These are phyloP conservation scores for Forsythia viridissima DNA, from an alignment of 257 asterid genomes.

Conservation along the genomic window DNA sequence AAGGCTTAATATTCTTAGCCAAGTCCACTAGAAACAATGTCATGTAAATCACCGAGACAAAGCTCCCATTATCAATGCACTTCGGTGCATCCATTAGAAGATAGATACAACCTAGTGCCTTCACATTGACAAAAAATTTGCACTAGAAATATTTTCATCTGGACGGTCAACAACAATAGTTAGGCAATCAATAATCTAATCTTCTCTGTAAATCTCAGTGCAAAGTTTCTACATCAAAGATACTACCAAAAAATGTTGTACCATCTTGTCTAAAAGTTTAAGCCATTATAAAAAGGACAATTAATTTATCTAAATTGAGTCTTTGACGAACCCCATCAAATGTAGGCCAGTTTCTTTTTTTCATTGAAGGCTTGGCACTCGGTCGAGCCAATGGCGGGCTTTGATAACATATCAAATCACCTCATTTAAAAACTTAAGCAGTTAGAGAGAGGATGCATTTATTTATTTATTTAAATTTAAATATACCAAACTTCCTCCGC, in stretches of 20 bases:
- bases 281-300: background rate
- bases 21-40: background rate
- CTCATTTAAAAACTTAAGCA: background rate
- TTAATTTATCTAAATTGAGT: background rate
- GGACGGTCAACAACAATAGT: background rate
- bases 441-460: background rate
- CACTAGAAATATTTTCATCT: background rate
- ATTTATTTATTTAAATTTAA: background rate
- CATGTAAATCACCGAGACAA: background rate
- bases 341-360: background rate
- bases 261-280: background rate
- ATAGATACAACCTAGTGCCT: background rate
- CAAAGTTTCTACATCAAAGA: background rate
- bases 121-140: background rate
- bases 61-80: background rate
- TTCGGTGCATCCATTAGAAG: background rate
- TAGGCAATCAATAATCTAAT: background rate
- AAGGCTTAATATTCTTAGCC: background rate
- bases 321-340: background rate
- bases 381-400: too few species aligned
- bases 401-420: background rate
- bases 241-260: background rate
- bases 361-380: background rate
- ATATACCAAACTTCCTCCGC: too few species aligned
- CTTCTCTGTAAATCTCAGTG: background rate